Base-by-base conservation (phyloP, 179 eudicot species). In the Beta corolliflora region DNA sequence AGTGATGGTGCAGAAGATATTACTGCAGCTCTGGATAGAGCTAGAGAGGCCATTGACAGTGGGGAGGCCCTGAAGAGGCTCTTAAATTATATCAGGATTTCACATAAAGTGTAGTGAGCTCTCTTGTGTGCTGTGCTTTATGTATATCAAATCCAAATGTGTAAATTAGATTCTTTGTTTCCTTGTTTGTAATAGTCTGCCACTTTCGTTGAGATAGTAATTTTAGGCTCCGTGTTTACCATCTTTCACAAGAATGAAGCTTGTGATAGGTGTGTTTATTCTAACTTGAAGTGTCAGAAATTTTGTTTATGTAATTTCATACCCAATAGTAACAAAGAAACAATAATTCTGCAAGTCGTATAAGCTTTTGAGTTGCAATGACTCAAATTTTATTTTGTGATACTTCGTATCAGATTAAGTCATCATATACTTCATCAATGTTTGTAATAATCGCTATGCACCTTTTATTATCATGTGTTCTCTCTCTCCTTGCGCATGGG, bases 31-130 rank as follows among this genome's bases (percentile, higher is more conserved):
- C 60, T 96, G 58, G 90, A 89, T 55, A 85, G 99, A 87, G 98
- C 98, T 14, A 87, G 94, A 82, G 99, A 94, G 71, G 97, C 97
- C 73, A 91, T 96, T 66, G 98, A 91, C 86, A 94, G 99, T 80
- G 99, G 99, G 25, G 85, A 88, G 82, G 98, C 99, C 76, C 90
- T 96, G 46, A 85, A 83, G 52, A 88, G 89, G 89, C 92, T 96
- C 69, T 83, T 91, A 48, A 88, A 82, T 54, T 96, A 94, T 93
- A 92, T 96, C 73, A 92, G 88, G 83, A 77, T 79, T 46, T 96
- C 99, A 31, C 93, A 91, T 81, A 85, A 84, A 88, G 89, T 92
- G 67, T 67, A 80, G 71, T 81, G 56, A 19, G 61, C 6, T 53
- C 60, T 59, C 23, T 66, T 45, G 7, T 23, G 9, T 58, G 58